A percentile compares a stretch with the other conserved stretches of the same genome.
These are phyloP conservation scores for Penicillium nucicola DNA, from an alignment of 495 filamentous ascomycete species.

Conservation along the genomic window DNA sequence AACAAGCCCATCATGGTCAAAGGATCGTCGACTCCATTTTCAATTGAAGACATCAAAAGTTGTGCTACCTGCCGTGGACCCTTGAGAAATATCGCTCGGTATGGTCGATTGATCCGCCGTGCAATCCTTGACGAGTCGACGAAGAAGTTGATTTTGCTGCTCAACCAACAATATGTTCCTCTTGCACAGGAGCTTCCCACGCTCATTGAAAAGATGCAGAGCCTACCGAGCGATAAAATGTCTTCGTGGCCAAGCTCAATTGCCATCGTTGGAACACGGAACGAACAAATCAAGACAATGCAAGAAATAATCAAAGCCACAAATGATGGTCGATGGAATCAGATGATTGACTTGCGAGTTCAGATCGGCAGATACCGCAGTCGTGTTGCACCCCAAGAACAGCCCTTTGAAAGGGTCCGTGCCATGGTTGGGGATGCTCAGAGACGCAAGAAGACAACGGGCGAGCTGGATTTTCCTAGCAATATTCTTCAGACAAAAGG, in stretches of 20 bases:
- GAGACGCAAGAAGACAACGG: constrained; percentile 30
- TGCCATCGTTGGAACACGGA: background rate
- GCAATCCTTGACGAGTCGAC: constrained; percentile 64
- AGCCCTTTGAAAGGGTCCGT: constrained; percentile 57
- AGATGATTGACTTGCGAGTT: constrained; percentile 35
- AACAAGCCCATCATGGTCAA: constrained; percentile 44
- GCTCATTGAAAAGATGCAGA: constrained; percentile 17
- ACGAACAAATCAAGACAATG: constrained; percentile 5
- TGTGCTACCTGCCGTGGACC: constrained; percentile 65
- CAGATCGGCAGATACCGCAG: constrained; percentile 40
- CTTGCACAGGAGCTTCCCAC: constrained; percentile 41
- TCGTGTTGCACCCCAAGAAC: constrained; percentile 51
- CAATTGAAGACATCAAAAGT: constrained; percentile 48
- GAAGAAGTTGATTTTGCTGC: constrained; percentile 59
- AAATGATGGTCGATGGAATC: constrained; percentile 31
- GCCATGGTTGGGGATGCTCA: constrained; percentile 50
- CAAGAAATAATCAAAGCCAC: background rate
- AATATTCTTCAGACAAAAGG: constrained; percentile 45
- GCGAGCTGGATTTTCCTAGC: constrained; percentile 41
- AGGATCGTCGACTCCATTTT: constrained; percentile 47
- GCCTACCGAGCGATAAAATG: constrained; percentile 1
- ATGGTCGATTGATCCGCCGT: constrained; percentile 62
- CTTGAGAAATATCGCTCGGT: constrained; percentile 60
- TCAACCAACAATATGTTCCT: constrained; percentile 46
- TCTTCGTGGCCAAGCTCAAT: background rate